A percentile compares a stretch with the other conserved stretches of the same genome.
Evolutionary conservation across 495 filamentous ascomycete genomes (phyloP).

Genomic region (Trichoderma gamsii): DNA sequence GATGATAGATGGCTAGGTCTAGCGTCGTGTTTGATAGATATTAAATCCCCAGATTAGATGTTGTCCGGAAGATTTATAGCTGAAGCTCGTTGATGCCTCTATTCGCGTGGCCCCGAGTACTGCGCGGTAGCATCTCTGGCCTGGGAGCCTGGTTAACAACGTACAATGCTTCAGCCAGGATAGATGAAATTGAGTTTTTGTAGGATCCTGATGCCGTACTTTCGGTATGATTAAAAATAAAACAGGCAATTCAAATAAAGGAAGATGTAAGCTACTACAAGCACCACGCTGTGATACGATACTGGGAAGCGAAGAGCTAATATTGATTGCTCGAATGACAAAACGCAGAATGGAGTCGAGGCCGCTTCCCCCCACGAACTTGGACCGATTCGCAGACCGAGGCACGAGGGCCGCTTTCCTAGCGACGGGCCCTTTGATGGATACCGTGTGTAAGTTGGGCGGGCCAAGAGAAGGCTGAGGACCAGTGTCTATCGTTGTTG

Average conservation of each 20-base stretch:
- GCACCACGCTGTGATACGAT: background rate
- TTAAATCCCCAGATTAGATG: too few relatives aligned
- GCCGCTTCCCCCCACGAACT: constrained; percentile 5
- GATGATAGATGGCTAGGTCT: too few relatives aligned
- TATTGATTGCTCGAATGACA: background rate
- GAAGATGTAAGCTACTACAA: background rate
- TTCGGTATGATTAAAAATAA: background rate
- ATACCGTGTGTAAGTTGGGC: background rate
- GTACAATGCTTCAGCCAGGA: too few relatives aligned
- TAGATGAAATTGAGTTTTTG: too few relatives aligned
- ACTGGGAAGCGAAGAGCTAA: constrained; percentile 4
- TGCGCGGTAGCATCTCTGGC: too few relatives aligned
- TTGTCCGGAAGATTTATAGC: background rate
- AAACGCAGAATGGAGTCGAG: background rate
- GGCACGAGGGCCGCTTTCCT: background rate
- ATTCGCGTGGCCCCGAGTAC: too few relatives aligned
- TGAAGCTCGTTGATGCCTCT: background rate
- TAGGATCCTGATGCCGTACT: background rate
- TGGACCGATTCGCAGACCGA: constrained; percentile 11
- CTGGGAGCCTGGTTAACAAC: too few relatives aligned
- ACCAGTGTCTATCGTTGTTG: background rate
- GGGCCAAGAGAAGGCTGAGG: background rate
- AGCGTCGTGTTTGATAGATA: too few relatives aligned
- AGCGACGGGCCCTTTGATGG: background rate
- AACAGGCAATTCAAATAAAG: background rate